Evolutionary conservation across 2,329 filamentous ascomycete genomes (phyloP), one percentile per base, ranked within the genome.

Genomic region (Diplodia corticola): DNA sequence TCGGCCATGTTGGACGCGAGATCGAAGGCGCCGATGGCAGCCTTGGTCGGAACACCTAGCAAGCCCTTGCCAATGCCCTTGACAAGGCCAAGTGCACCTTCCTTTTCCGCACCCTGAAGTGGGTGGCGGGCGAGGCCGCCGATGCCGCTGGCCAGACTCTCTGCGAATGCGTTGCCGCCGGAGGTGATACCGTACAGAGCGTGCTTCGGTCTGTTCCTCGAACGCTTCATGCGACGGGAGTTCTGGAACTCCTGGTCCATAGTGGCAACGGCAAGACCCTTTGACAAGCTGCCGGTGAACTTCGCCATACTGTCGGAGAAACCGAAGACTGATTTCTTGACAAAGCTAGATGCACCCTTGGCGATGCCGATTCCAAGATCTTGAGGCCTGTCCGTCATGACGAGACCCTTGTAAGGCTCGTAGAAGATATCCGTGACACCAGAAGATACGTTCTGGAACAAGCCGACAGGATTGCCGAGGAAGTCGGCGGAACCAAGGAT

Each of bases 171-270:
- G 80, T 97, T 98, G 26, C 95, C 95, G 20, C 95, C 95, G 3
- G 93, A 91, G 1, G 94, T 96, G 59, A 99, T 94, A 61, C 96
- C 95, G 74, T 97, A 99, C 2, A 99, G 84, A 4, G 95, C 96
- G 76, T 99, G 95, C 82, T 99, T 99, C 3, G 95, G 96, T 68
- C 94, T 85, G 78, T 99, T 99, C 54, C 96, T 88, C 30, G 93
- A 91, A 68, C 92, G 89, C 3, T 93, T 93, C 84, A 98, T 99
- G 67, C 96, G 91, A 63, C 95, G 89, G 68, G 94, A 89, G 77
- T 98, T 93, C 77, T 99, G 96, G 81, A 98, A 99, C 76, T 99
- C 94, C 79, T 99, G 98, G 82, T 99, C 95, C 70, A 99, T 86
- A 5, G 94, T 97, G 20, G 95, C 95, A 37, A 93, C 95, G 2